Conservation (phyloP, 164 flowering plant genomes). For the Nymphaea thermarum region DNA sequence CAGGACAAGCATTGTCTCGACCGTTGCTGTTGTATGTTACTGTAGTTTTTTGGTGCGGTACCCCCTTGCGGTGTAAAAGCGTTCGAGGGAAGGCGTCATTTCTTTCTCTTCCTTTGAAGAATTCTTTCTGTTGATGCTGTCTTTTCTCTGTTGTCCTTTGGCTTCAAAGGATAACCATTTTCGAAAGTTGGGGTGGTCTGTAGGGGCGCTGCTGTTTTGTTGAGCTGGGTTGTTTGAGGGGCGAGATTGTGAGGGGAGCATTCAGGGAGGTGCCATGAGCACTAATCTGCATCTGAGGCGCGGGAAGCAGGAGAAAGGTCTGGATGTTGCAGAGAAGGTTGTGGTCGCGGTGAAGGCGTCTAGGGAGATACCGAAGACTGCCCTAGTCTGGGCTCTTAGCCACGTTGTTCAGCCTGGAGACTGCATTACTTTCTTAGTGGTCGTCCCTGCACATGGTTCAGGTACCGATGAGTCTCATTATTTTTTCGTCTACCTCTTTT, state of each 20-base stretch:
- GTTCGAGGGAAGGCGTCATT: not conserved
- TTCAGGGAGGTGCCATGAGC: constrained; percentile 10
- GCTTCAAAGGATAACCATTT: no score
- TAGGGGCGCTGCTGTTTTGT: not conserved
- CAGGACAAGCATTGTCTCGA: no score
- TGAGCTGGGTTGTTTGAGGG: not conserved
- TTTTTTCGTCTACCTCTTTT: not conserved
- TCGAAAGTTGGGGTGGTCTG: no score
- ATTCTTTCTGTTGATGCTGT: not conserved
- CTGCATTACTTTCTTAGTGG: constrained; percentile 79
- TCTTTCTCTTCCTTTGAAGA: not conserved
- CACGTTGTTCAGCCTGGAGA: constrained; percentile 97
- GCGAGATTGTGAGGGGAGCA: constrained; percentile 9
- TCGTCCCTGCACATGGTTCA: constrained; percentile 62
- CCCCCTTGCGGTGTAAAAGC: no score
- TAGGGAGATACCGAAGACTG: constrained; percentile 77
- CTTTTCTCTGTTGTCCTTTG: not conserved
- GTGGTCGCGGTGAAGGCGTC: constrained; percentile 94
- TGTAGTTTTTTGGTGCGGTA: no score
- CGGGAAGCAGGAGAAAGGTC: constrained; percentile 35
- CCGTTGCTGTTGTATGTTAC: no score
- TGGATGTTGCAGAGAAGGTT: constrained; percentile 54
- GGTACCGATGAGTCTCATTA: constrained; percentile 22
- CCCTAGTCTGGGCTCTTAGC: constrained; percentile 90
- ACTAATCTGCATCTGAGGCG: constrained; percentile 28